Evolutionary conservation across 768 basidiomycete genomes (phyloP).

Genomic region (Tricholoma sp.): DNA sequence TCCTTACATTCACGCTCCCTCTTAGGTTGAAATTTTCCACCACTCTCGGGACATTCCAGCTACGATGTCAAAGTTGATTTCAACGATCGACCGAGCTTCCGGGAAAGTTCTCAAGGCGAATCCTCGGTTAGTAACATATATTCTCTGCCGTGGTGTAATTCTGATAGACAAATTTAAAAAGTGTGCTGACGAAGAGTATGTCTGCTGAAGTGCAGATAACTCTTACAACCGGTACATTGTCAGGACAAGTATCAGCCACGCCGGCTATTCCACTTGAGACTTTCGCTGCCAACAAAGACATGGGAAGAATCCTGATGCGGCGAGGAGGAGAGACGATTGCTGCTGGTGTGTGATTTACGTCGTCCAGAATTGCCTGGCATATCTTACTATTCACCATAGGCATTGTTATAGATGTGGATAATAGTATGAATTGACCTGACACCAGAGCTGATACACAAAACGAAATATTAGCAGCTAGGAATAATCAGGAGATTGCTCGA

Average conservation of each 20-base stretch:
- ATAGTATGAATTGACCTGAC: neutral
- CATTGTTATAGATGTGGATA: neutral
- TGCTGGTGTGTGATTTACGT: slow-evolving; percentile 53
- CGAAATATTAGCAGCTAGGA: neutral
- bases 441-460: neutral
- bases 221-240: slow-evolving; percentile 52
- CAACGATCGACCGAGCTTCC: slow-evolving; percentile 71
- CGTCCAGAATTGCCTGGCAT: neutral
- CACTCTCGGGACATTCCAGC: slow-evolving; percentile 93
- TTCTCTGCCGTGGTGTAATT: neutral
- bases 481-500: neutral
- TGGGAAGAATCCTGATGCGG: slow-evolving; percentile 88
- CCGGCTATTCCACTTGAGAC: slow-evolving; percentile 81
- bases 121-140: slow-evolving; percentile 59
- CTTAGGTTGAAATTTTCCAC: slow-evolving; percentile 87
- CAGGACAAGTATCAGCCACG: slow-evolving; percentile 37
- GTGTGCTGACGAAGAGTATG: slow-evolving; percentile 77
- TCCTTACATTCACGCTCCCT: neutral
- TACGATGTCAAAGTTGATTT: slow-evolving; percentile 74
- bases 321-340: slow-evolving; percentile 92
- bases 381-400: neutral
- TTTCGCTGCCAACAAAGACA: slow-evolving; percentile 86
- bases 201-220: slow-evolving; percentile 87
- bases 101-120: slow-evolving; percentile 71
- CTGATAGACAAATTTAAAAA: slow-evolving; percentile 21